Evolutionary conservation across 345 rosid species (phyloP), one percentile per base, ranked within the genome.

Genomic region (Citrus sp.): DNA sequence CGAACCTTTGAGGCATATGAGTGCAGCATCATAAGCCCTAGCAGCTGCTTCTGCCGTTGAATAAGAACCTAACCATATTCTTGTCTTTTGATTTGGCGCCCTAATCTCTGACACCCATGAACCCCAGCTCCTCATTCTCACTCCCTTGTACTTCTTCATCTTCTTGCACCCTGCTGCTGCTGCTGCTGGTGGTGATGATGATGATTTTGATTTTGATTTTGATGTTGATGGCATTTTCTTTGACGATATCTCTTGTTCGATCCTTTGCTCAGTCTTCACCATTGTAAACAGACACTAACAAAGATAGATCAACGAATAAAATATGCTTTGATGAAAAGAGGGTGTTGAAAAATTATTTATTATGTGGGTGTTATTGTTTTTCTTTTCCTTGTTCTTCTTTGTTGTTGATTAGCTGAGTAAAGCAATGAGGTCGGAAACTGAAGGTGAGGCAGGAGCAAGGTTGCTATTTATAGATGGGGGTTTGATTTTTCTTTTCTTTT

Each of bases 81-180:
- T 89, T 70, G 99, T 90, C 74, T 96, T 96, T 74, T 94, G 93
- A 76, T 94, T 94, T 28, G 99, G 99, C 65, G 99, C 98, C 73
- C 99, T 90, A 56, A 96, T 96, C 81, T 96, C 99, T 12, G 99
- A 89, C 0, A 96, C 99, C 98, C 98, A 96, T 1, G 99, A 96
- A 0, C 99, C 99, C 99, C 99, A 96, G 25, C 94, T 96, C 81
- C 99, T 92, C 99, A 94, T 96, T 77, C 99, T 87, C 58, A 96
- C 99, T 63, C 98, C 99, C 87, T 89, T 96, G 84, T 86, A 94
- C 86, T 90, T 96, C 89, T 82, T 91, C 72, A 82, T 91, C 72
- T 82, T 92, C 75, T 74, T 77, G 76, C 70, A 54, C 70, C 79
- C 30, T 46, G 84, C 64, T 30, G 86, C 77, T 42, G 85, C 77